Base-by-base conservation (phyloP, 2,329 filamentous ascomycete genomes). In the Tolypocladium nubicola region DNA sequence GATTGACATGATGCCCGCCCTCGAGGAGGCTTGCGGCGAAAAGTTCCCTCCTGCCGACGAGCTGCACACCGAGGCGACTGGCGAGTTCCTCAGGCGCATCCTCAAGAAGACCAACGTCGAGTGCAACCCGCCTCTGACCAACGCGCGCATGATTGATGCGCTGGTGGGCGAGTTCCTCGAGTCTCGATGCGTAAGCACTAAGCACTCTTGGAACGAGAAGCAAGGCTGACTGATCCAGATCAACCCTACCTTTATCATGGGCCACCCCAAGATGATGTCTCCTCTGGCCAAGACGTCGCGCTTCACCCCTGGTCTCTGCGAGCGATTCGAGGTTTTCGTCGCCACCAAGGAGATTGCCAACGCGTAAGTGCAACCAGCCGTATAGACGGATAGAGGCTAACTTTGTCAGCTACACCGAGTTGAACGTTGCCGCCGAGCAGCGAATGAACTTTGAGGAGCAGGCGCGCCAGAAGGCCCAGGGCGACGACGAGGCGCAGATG, bases 261-360 rank as follows among this genome's bases (percentile, higher is more conserved):
- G 59, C n/a, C 90, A 96, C 73, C 85, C 76, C 58, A 75, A 75
- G 70, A 76, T 77, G 73, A 76, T 97, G 93, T 94, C 89, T 19
- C 94, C 94, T 10, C 81, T 99, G 21, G 94, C 94, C 79, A 99
- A 99, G 82, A 92, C 92, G 73, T 90, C 97, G 75, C 89, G 94
- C 63, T 76, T 80, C 52, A 83, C 84, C 61, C 82, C 87, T 56
- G 94, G 93, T 67, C 83, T 99, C 39, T 97, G 91, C 72, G 94
- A 99, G 79, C 89, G 94, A 57, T 97, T 97, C 73, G 94, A 99
- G 76, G 92, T 90, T 13, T 99, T 99, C 65, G 94, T 97, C 21
- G 73, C 68, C 65, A 75, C 71, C 67, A 76, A 76, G 83, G 93
- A 97, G 72, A 97, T 97, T 64, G 88, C 87, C 68, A 97, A 99